These are phyloP conservation scores for Infundibulicybe gibba DNA, from an alignment of 768 basidiomycete species.

Conservation along the genomic window DNA sequence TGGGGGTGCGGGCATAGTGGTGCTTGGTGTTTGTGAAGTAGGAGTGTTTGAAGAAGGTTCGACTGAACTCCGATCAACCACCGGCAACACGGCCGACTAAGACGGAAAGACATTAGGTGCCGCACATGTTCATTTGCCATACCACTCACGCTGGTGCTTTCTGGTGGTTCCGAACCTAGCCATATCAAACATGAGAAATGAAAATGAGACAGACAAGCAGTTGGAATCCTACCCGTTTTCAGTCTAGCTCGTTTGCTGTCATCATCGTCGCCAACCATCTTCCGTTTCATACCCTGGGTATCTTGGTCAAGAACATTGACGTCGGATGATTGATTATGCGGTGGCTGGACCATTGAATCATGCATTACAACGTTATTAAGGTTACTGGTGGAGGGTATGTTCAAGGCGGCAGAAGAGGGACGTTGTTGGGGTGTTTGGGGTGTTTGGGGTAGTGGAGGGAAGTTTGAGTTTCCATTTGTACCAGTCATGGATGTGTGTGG, in stretches of 20 bases:
- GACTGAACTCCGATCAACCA: conserved; percentile 21
- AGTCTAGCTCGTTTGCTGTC: conserved; percentile 69
- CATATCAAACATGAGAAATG: conserved; percentile 2
- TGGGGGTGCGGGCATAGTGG: conserved; percentile 22
- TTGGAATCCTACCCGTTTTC: conserved; percentile 57
- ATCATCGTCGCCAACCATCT: conserved; percentile 60
- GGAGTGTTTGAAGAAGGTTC: conserved; percentile 15
- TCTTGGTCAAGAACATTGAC: conserved; percentile 54
- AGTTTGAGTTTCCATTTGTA: conserved; percentile 16
- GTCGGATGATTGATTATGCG: conserved; percentile 16
- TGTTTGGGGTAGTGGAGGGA: conserved; percentile 16
- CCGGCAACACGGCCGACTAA: conserved; percentile 24
- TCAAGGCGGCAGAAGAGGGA: conserved; percentile 24
- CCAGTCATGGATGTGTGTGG: conserved; percentile 10
- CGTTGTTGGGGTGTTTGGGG: conserved; percentile 27
- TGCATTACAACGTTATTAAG: conserved; percentile 7
- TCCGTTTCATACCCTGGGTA: conserved; percentile 66
- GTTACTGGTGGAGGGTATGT: conserved; percentile 10
- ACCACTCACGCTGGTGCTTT: conserved; percentile 38
- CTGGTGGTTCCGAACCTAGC: conserved; percentile 40
- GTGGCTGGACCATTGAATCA: conserved; percentile 5
- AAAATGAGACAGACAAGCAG: conserved; percentile 3
- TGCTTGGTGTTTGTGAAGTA: conserved; percentile 22
- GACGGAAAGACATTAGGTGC: background rate
- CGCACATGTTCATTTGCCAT: too few relatives aligned